phyloP scores from a whole-genome alignment of 768 basidiomycete genomes.

The Agaricus subrufescens region DNA sequence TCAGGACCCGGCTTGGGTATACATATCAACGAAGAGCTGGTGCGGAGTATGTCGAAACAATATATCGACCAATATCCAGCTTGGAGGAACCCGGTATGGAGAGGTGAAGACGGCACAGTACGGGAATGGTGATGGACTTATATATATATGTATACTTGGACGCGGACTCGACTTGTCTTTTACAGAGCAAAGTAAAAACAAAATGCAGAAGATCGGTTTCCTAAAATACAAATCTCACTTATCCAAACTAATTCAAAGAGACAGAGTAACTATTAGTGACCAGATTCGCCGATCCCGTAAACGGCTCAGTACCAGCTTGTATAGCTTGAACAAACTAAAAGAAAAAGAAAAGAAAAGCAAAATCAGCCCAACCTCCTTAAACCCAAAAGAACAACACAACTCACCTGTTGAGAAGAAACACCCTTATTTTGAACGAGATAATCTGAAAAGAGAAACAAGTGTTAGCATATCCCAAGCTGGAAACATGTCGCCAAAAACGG shows the following conservation, averaged over 20 bases:
- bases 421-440: conserved; percentile 43
- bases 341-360: not conserved
- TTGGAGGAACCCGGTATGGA: conserved; percentile 55
- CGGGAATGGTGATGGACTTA: conserved; percentile 42
- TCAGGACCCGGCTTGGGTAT: conserved; percentile 58
- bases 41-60: conserved; percentile 30
- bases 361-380: too few species aligned
- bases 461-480: not conserved
- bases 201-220: too few species aligned
- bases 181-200: too few species aligned
- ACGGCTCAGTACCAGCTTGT: conserved; percentile 52
- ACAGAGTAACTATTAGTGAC: conserved; percentile 25
- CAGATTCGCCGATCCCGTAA: conserved; percentile 44
- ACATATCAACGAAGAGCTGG: conserved; percentile 53
- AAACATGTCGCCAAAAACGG: not conserved
- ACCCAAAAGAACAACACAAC: not conserved
- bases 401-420: conserved; percentile 42
- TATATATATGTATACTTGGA: not conserved
- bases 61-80: conserved; percentile 33
- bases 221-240: not conserved
- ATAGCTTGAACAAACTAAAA: conserved; percentile 47
- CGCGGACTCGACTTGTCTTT: not conserved
- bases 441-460: conserved; percentile 20
- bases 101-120: conserved; percentile 49
- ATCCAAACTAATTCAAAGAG: conserved; percentile 3